These are phyloP conservation scores for Tylopilus intermedius DNA, from an alignment of 768 basidiomycete genomes.

Conservation along the genomic window DNA sequence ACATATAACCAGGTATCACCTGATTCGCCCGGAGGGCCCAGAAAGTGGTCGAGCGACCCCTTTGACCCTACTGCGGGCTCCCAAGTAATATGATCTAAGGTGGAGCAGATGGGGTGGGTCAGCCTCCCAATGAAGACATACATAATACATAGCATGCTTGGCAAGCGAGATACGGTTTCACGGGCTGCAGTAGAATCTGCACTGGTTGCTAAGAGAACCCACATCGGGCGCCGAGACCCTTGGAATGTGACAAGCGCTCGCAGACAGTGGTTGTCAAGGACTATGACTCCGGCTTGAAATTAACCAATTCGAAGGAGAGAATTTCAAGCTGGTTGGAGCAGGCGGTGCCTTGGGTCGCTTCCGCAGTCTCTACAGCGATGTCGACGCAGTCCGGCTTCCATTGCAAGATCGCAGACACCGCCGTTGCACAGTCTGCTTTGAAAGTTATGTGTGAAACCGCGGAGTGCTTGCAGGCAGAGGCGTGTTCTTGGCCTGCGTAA, in stretches of 20 bases:
- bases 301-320: background rate
- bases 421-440: background rate
- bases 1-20: too few relatives aligned
- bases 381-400: background rate
- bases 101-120: background rate
- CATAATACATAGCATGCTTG: background rate
- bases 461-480: background rate
- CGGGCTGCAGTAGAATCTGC: background rate
- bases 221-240: background rate
- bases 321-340: background rate
- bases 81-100: background rate
- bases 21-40: too few relatives aligned
- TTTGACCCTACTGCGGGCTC: background rate
- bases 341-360: background rate
- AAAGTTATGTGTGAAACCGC: background rate
- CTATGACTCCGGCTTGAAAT: background rate
- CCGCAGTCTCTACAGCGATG: too few relatives aligned
- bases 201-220: background rate
- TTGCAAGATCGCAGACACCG: background rate
- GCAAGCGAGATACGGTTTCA: background rate
- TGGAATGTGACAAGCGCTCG: background rate
- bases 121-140: background rate
- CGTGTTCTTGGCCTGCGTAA: slow-evolving; percentile 1
- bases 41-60: background rate
- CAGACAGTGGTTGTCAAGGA: background rate